phyloP scores from a whole-genome alignment of 192 early-diverging fungal genomes.

The Glomus cerebriforme region DNA sequence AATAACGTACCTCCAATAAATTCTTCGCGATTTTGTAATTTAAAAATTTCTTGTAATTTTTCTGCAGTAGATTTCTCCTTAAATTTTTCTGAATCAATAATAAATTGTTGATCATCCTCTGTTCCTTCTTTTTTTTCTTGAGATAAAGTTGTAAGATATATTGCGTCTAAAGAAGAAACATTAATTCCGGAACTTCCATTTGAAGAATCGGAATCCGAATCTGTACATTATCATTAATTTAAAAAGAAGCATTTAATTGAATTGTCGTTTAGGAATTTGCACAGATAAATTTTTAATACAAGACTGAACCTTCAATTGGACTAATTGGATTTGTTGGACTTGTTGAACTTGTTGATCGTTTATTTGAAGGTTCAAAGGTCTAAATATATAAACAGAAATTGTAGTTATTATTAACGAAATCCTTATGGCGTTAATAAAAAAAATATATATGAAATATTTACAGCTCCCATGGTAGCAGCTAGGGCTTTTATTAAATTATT shows the following conservation, averaged over 20 bases:
- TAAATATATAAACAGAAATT: not conserved
- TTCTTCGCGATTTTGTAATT: constrained; percentile 27
- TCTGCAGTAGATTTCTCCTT: constrained; percentile 25
- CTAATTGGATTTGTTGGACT: not conserved
- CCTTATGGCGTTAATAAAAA: no score
- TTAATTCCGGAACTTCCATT: not conserved
- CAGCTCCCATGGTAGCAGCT: not conserved
- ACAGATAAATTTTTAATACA: no score
- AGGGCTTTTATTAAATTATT: not conserved
- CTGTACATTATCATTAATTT: not conserved
- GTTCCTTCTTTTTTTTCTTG: not conserved
- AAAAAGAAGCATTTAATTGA: not conserved
- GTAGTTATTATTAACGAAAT: no score
- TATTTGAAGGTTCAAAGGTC: not conserved
- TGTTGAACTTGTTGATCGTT: not conserved
- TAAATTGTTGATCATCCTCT: not conserved
- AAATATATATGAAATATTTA: not conserved
- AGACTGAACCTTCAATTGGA: not conserved
- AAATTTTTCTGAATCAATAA: not conserved
- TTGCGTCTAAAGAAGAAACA: not conserved
- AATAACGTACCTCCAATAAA: constrained; percentile 32
- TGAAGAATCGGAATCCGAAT: not conserved
- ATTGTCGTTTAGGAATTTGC: not conserved
- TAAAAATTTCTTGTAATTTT: constrained; percentile 36
- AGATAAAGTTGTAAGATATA: constrained; percentile 1